Percentiles rank a stretch among this genome's conserved stretches.
Conservation (phyloP, 2,329 filamentous ascomycete species). For the Botryotinia narcissicola region DNA sequence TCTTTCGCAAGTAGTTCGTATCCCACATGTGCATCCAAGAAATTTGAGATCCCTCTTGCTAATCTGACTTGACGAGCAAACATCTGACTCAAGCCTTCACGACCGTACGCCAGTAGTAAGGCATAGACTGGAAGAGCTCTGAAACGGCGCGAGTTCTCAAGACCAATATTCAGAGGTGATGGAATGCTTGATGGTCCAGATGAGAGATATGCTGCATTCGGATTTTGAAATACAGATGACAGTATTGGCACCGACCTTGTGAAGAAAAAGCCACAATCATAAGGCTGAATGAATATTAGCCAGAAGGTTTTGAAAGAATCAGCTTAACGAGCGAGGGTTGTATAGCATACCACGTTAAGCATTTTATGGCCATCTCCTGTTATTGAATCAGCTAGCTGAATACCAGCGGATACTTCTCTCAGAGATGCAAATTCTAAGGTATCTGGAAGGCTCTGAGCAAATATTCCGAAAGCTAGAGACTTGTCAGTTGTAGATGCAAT, state of each 20-base stretch:
- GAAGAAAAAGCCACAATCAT: conserved; percentile 90
- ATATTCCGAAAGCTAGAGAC: conserved; percentile 72
- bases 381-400: conserved; percentile 85
- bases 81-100: conserved; percentile 64
- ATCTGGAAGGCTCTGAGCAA: conserved; percentile 63
- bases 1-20: conserved; percentile 66
- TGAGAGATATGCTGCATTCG: conserved; percentile 78
- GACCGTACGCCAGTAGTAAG: conserved; percentile 71
- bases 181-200: conserved; percentile 52
- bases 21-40: conserved; percentile 56
- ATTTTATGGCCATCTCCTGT: conserved; percentile 85
- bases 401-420: conserved; percentile 54
- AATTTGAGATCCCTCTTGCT: conserved; percentile 63
- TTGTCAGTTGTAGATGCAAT: neutral
- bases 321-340: neutral
- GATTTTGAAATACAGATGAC: conserved; percentile 71
- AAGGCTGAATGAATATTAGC: conserved; percentile 51
- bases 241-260: conserved; percentile 61
- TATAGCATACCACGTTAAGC: conserved; percentile 71
- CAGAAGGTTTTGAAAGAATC: conserved; percentile 1
- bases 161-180: conserved; percentile 81
- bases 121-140: conserved; percentile 88
- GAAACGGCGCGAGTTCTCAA: conserved; percentile 91
- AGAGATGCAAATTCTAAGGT: conserved; percentile 54
- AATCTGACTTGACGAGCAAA: conserved; percentile 70